These are phyloP conservation scores for Lasiosphaeria ovina DNA, from an alignment of 495 filamentous ascomycete genomes.

Conservation along the genomic window DNA sequence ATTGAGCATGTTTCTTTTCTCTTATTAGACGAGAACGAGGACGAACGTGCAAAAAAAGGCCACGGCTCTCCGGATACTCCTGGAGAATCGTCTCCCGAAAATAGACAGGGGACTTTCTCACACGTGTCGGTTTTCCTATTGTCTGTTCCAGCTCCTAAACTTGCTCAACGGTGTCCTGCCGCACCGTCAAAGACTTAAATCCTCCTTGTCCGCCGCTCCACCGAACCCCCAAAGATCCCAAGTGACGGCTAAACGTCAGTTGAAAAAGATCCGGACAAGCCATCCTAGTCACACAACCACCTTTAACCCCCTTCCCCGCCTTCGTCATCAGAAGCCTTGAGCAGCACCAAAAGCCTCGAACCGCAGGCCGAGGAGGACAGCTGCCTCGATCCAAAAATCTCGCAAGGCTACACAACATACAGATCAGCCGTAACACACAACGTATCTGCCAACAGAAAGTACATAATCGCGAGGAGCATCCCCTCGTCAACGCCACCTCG, in stretches of 20 bases:
- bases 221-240: neutral
- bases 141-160: neutral
- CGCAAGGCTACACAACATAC: no score
- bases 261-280: neutral
- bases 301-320: neutral
- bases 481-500: no score
- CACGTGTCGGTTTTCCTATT: no score
- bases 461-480: no score
- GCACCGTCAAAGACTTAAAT: neutral
- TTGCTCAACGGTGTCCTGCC: neutral
- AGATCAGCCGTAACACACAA: no score
- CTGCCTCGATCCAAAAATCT: no score
- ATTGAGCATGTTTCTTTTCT: conserved; percentile 24
- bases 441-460: no score
- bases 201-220: neutral
- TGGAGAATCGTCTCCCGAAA: neutral
- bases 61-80: neutral
- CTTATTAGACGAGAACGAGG: neutral
- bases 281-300: neutral
- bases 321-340: no score
- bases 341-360: no score
- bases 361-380: no score
- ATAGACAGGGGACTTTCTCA: no score
- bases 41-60: conserved; percentile 1
- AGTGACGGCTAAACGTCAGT: conserved; percentile 20